Evolutionary conservation across 2,329 filamentous ascomycete species (phyloP).

Genomic region (Penicillium oxalicum): DNA sequence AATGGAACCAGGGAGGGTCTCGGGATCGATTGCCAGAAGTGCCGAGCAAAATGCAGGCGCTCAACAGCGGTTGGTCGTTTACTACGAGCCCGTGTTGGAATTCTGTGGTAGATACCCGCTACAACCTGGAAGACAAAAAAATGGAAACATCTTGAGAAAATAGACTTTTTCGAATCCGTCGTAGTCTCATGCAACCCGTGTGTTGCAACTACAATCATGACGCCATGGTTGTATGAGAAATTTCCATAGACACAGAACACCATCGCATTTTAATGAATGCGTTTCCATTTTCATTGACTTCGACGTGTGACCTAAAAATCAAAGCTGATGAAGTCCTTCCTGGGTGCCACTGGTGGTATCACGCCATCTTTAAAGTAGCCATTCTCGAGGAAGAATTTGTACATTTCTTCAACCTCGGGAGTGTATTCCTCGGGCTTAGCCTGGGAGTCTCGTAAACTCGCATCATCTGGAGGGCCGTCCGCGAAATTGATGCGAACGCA

Average conservation of each 20-base stretch:
- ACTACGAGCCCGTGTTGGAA: constrained; percentile 13
- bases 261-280: too few relatives aligned
- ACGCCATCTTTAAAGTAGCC: constrained; percentile 64
- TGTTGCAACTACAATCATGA: too few relatives aligned
- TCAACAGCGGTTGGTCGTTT: constrained; percentile 12
- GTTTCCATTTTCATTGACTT: too few relatives aligned
- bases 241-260: too few relatives aligned
- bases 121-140: constrained; percentile 29
- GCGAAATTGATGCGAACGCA: constrained; percentile 68
- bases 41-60: constrained; percentile 14
- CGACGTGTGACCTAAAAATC: constrained; percentile 52
- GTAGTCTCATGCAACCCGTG: too few relatives aligned
- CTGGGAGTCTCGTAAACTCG: constrained; percentile 44
- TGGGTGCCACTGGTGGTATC: constrained; percentile 73
- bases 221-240: too few relatives aligned
- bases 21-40: constrained; percentile 15
- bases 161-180: neutral
- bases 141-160: constrained; percentile 28
- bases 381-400: constrained; percentile 57
- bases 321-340: constrained; percentile 67
- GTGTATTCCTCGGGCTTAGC: constrained; percentile 50
- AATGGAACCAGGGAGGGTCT: constrained; percentile 22
- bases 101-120: constrained; percentile 26
- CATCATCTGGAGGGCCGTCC: constrained; percentile 55
- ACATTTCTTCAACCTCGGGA: constrained; percentile 53